phyloP scores from a whole-genome alignment of 192 early-diverging fungal genomes.

The Funneliformis geosporum region DNA sequence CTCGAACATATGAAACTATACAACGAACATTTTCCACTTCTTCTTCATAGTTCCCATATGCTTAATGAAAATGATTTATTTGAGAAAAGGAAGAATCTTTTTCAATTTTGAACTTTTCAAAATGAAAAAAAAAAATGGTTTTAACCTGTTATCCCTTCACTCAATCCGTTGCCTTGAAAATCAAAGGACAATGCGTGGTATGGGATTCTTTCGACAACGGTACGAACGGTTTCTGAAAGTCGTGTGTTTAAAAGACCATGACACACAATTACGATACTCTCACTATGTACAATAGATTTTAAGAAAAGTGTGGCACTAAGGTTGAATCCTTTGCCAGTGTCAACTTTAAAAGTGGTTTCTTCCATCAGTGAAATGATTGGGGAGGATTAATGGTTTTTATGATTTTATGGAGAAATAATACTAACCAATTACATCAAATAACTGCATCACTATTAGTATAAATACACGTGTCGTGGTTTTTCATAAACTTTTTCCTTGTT shows the following conservation, averaged over 20 bases:
- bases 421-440: too few species aligned
- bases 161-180: slow-evolving; percentile 59
- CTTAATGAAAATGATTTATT: not conserved
- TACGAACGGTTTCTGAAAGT: slow-evolving; percentile 36
- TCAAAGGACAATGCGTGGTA: slow-evolving; percentile 51
- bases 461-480: too few species aligned
- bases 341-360: not conserved
- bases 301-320: not conserved
- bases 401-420: too few species aligned
- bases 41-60: slow-evolving; percentile 55
- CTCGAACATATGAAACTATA: slow-evolving; percentile 41
- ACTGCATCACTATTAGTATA: too few species aligned
- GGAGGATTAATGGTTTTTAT: too few species aligned
- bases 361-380: not conserved
- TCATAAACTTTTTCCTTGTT: too few species aligned
- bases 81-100: not conserved
- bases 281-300: not conserved
- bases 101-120: not conserved
- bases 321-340: not conserved
- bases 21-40: slow-evolving; percentile 50
- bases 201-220: slow-evolving; percentile 31
- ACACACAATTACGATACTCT: slow-evolving; percentile 44
- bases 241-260: slow-evolving; percentile 57
- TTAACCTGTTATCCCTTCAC: slow-evolving; percentile 51
- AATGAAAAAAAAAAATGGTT: not conserved